phyloP scores from a whole-genome alignment of 164 flowering plant species.

The Aristolochia californica region DNA sequence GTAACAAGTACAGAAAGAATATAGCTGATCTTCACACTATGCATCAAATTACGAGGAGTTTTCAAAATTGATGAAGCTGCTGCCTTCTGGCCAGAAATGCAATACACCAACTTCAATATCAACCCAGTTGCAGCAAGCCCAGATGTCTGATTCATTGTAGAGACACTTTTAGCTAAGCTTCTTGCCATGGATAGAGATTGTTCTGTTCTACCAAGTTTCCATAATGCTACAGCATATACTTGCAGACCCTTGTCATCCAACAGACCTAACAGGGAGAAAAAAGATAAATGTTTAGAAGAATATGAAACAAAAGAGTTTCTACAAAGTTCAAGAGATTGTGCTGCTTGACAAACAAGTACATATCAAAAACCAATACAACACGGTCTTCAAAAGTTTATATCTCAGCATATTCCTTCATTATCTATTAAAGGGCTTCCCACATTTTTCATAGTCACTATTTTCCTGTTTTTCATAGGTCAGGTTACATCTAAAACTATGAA shows the following conservation, averaged over 20 bases:
- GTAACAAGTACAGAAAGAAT: slow-evolving; percentile 55
- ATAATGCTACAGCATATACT: slow-evolving; percentile 67
- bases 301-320: not conserved
- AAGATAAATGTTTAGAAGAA: not conserved
- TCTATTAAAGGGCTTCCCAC: too few species aligned
- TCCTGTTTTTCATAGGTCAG: not conserved
- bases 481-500: not conserved
- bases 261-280: slow-evolving; percentile 35
- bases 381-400: too few species aligned
- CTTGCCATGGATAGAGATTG: slow-evolving; percentile 46
- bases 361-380: too few species aligned
- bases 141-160: slow-evolving; percentile 33
- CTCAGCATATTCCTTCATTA: too few species aligned
- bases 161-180: slow-evolving; percentile 36
- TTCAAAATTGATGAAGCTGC: slow-evolving; percentile 46
- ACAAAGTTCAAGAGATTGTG: not conserved
- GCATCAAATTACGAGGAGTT: slow-evolving; percentile 56
- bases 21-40: slow-evolving; percentile 57
- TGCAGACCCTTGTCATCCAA: slow-evolving; percentile 62
- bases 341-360: not conserved
- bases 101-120: slow-evolving; percentile 57
- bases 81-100: slow-evolving; percentile 53
- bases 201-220: slow-evolving; percentile 63
- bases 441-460: not conserved
- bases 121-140: slow-evolving; percentile 42